Evolutionary conservation across 208 protist genomes (phyloP).

Genomic region (Trypanosoma melophagium): DNA sequence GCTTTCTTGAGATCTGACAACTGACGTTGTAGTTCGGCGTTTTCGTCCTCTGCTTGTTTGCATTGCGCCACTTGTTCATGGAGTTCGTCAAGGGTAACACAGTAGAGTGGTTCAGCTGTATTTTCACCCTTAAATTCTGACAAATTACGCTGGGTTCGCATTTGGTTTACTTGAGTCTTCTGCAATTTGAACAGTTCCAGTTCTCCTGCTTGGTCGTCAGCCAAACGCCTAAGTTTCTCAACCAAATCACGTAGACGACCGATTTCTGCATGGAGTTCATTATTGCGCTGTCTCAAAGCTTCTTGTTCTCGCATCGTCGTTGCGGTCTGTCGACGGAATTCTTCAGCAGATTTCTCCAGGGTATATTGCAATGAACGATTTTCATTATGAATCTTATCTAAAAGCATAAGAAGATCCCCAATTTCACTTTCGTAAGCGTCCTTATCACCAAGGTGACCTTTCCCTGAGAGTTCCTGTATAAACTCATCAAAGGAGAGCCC

Average conservation of each 20-base stretch:
- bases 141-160: constrained; percentile 46
- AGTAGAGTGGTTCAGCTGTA: constrained; percentile 38
- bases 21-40: constrained; percentile 3
- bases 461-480: constrained; percentile 36
- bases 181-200: constrained; percentile 42
- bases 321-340: constrained; percentile 51
- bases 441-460: constrained; percentile 45
- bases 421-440: constrained; percentile 65
- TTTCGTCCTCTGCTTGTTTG: constrained; percentile 19
- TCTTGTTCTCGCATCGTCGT: constrained; percentile 47
- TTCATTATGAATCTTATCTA: constrained; percentile 58
- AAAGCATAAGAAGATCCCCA: constrained; percentile 55
- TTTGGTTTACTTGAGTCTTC: constrained; percentile 47
- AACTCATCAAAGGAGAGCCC: constrained; percentile 45
- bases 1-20: constrained; percentile 15
- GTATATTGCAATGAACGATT: constrained; percentile 55
- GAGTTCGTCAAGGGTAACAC: constrained; percentile 50
- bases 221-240: constrained; percentile 48
- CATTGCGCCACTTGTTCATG: constrained; percentile 31
- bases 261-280: constrained; percentile 48
- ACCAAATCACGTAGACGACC: constrained; percentile 42
- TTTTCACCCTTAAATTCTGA: constrained; percentile 30
- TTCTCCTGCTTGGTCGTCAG: constrained; percentile 42
- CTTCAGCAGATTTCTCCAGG: constrained; percentile 55
- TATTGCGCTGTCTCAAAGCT: constrained; percentile 34